These are phyloP conservation scores for Brassica incana DNA, from an alignment of 345 rosid species.

Conservation along the genomic window DNA sequence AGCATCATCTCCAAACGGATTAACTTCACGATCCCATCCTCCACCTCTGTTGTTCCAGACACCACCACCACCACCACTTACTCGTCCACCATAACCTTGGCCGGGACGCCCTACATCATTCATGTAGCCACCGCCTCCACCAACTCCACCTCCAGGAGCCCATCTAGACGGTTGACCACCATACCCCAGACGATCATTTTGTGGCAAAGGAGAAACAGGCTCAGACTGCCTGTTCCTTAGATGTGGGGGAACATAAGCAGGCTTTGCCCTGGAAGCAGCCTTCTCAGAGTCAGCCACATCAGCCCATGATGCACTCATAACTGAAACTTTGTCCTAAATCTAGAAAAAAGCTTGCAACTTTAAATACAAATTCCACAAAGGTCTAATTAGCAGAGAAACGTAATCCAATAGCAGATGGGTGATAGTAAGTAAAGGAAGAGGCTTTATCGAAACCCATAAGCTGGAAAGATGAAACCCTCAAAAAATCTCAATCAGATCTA, in stretches of 20 bases:
- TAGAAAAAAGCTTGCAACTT: conserved; percentile 19
- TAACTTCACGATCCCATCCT: conserved; percentile 89
- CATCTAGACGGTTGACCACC: conserved; percentile 56
- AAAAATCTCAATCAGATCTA: conserved; percentile 7
- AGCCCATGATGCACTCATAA: conserved; percentile 88
- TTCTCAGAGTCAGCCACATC: conserved; percentile 92
- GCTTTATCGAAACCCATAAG: conserved; percentile 14
- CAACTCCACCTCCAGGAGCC: conserved; percentile 49
- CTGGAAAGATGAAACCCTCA: conserved; percentile 3
- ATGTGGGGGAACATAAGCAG: conserved; percentile 85
- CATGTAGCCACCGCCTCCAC: conserved; percentile 40
- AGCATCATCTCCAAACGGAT: conserved; percentile 79
- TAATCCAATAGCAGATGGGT: conserved; percentile 15
- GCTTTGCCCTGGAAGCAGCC: conserved; percentile 47
- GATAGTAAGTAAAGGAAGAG: neutral
- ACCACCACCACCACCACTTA: conserved; percentile 56
- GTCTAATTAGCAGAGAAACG: conserved; percentile 11
- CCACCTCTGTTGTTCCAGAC: conserved; percentile 69
- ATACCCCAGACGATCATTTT: conserved; percentile 45
- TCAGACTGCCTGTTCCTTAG: conserved; percentile 71
- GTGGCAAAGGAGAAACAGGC: conserved; percentile 51
- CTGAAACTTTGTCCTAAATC: conserved; percentile 33
- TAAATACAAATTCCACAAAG: neutral
- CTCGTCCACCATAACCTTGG: conserved; percentile 42
- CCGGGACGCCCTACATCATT: conserved; percentile 33